Conservation (phyloP, 192 early-diverging fungal species). For the Backusella liffmaniae region DNA sequence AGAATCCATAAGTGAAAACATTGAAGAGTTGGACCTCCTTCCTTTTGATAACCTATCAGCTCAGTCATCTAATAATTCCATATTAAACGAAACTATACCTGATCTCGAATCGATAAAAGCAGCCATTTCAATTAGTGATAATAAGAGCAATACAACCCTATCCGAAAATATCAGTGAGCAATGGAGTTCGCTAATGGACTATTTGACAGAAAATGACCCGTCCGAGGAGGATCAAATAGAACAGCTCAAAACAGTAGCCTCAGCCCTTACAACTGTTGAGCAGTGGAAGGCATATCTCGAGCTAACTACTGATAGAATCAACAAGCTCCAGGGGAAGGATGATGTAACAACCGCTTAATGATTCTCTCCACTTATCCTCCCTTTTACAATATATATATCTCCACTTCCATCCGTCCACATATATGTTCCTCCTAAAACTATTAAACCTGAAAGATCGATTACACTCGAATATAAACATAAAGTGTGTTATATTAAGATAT, state of each 20-base stretch:
- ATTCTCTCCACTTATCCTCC: not conserved
- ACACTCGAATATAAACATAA: too few relatives aligned
- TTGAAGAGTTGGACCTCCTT: not conserved
- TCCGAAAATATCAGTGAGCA: conserved; percentile 7
- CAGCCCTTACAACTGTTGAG: conserved; percentile 2
- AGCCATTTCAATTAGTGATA: not conserved
- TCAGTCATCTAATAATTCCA: not conserved
- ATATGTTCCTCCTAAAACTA: not conserved
- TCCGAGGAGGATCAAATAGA: not conserved
- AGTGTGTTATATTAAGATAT: not conserved
- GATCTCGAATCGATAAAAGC: not conserved
- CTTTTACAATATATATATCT: too few relatives aligned
- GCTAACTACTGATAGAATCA: not conserved
- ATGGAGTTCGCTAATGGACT: conserved; percentile 10
- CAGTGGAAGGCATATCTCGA: conserved; percentile 1
- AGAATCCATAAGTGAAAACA: not conserved
- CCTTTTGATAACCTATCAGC: too few relatives aligned
- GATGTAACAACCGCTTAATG: not conserved
- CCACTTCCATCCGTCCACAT: not conserved
- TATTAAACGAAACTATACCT: not conserved
- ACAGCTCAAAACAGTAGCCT: not conserved
- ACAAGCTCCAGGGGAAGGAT: not conserved
- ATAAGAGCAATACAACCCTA: not conserved
- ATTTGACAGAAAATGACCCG: conserved; percentile 5
- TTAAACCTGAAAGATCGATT: too few relatives aligned